A percentile compares a stretch with the other conserved stretches of the same genome.
These are phyloP conservation scores for Sporodiniella umbellata DNA, from an alignment of 371 early-diverging fungal genomes.

Conservation along the genomic window DNA sequence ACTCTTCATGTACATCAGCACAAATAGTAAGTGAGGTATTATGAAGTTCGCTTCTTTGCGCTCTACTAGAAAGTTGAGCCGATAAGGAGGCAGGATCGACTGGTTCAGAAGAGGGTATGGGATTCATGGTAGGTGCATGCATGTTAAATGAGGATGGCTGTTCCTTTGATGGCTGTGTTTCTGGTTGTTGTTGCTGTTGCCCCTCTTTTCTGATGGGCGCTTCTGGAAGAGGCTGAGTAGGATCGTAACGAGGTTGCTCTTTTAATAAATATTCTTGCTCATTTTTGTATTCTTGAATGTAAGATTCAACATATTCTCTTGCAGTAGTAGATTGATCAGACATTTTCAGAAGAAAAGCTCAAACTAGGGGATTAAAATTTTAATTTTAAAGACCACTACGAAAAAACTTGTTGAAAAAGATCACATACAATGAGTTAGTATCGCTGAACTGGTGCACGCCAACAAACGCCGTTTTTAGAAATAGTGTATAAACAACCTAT, in stretches of 20 bases:
- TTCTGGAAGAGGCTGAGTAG: constrained; percentile 22
- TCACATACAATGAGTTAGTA: no score
- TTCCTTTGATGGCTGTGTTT: no score
- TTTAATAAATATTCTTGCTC: constrained; percentile 24
- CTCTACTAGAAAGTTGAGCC: constrained; percentile 17
- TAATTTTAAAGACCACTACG: no score
- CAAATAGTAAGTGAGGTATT: constrained; percentile 50
- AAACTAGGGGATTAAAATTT: constrained; percentile 1
- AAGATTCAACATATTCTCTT: constrained; percentile 42
- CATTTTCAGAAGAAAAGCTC: constrained; percentile 8
- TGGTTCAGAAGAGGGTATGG: constrained; percentile 12
- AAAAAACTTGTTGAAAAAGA: no score
- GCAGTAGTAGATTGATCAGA: constrained; percentile 22
- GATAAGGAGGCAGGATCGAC: background rate
- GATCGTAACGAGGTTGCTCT: constrained; percentile 42
- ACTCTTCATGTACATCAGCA: constrained; percentile 51
- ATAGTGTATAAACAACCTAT: no score
- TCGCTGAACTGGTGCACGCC: no score
- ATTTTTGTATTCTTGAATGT: constrained; percentile 26
- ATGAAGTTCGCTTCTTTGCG: constrained; percentile 52
- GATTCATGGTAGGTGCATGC: constrained; percentile 24
- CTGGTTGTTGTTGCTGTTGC: constrained; percentile 2
- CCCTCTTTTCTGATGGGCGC: constrained; percentile 8
- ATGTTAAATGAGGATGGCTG: constrained; percentile 12
- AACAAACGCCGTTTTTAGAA: no score